Evolutionary conservation across 805 yeast species (phyloP).

Genomic region (Candida tibetensis): DNA sequence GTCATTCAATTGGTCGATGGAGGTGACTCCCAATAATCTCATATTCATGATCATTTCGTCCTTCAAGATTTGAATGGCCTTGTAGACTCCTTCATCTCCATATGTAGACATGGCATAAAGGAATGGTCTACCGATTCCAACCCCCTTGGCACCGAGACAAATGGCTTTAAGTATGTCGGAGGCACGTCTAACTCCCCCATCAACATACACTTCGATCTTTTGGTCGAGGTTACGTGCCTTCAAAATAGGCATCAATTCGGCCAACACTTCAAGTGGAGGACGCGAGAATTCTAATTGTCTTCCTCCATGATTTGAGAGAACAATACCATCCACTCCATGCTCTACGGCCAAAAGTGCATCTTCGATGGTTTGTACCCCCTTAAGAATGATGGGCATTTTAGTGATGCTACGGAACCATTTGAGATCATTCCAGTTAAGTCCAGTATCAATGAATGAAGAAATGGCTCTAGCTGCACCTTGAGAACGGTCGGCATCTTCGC

Average conservation of each 20-base stretch:
- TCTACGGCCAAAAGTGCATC: slow-evolving; percentile 60
- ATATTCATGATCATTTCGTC: slow-evolving; percentile 62
- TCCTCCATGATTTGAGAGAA: slow-evolving; percentile 75
- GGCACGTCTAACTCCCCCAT: slow-evolving; percentile 78
- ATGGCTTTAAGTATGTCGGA: slow-evolving; percentile 76
- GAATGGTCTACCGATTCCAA: slow-evolving; percentile 75
- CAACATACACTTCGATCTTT: slow-evolving; percentile 62
- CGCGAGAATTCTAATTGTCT: slow-evolving; percentile 62
- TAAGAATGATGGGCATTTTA: slow-evolving; percentile 42
- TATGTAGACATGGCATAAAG: slow-evolving; percentile 76
- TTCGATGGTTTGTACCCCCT: slow-evolving; percentile 67
- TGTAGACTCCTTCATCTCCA: slow-evolving; percentile 70
- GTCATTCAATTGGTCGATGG: slow-evolving; percentile 34
- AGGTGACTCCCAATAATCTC: slow-evolving; percentile 61
- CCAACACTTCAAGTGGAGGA: slow-evolving; percentile 61
- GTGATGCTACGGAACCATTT: slow-evolving; percentile 40
- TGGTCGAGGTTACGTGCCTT: slow-evolving; percentile 39
- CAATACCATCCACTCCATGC: slow-evolving; percentile 59
- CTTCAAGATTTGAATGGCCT: slow-evolving; percentile 60
- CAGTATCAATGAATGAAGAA: slow-evolving; percentile 43
- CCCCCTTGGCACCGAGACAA: slow-evolving; percentile 73
- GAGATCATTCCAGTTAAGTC: slow-evolving; percentile 38
- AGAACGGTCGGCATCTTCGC: slow-evolving; percentile 25
- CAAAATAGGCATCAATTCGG: slow-evolving; percentile 49
- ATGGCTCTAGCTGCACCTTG: slow-evolving; percentile 30